A percentile compares a stretch with the other conserved stretches of the same genome.
phyloP scores from a whole-genome alignment of 2,329 filamentous ascomycete species.

The Cladosporium sp. region DNA sequence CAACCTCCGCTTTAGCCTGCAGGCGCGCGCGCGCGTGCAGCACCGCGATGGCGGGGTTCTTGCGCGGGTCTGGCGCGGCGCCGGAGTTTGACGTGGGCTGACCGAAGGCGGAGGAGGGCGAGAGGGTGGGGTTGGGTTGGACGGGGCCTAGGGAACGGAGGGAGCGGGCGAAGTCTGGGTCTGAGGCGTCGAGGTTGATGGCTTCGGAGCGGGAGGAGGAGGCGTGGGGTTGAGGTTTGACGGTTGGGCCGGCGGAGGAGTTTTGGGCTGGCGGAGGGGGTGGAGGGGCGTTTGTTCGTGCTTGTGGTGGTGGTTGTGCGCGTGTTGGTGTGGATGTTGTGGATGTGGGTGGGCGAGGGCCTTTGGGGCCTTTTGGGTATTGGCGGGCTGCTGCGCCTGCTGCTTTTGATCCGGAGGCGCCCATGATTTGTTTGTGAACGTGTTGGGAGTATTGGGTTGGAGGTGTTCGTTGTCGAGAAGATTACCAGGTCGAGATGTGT shows the following conservation, averaged over 20 bases:
- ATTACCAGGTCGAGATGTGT: neutral
- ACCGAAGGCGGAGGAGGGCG: slow-evolving; percentile 55
- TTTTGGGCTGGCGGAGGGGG: slow-evolving; percentile 34
- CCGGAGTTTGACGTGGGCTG: slow-evolving; percentile 25
- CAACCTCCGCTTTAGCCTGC: slow-evolving; percentile 55
- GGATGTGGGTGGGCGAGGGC: slow-evolving; percentile 31
- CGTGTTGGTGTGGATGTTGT: slow-evolving; percentile 28
- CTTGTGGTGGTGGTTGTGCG: slow-evolving; percentile 28
- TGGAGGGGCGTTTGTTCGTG: slow-evolving; percentile 35
- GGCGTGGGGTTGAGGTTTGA: slow-evolving; percentile 44
- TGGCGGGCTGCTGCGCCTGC: slow-evolving; percentile 55
- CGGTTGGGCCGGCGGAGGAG: slow-evolving; percentile 42
- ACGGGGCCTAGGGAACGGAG: slow-evolving; percentile 68
- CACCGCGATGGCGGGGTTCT: slow-evolving; percentile 59
- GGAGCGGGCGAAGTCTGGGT: slow-evolving; percentile 74
- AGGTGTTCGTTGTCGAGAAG: neutral
- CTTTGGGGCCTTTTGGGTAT: slow-evolving; percentile 52
- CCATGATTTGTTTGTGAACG: slow-evolving; percentile 46
- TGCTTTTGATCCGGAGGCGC: slow-evolving; percentile 61
- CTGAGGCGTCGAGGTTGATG: slow-evolving; percentile 62
- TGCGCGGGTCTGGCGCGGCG: slow-evolving; percentile 41
- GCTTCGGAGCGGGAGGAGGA: slow-evolving; percentile 46
- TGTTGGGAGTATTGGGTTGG: neutral
- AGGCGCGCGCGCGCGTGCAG: slow-evolving; percentile 56
- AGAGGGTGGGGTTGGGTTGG: slow-evolving; percentile 59